phyloP scores from a whole-genome alignment of 345 rosid genomes.

The sweet orange (Citrus sinensis) region DNA sequence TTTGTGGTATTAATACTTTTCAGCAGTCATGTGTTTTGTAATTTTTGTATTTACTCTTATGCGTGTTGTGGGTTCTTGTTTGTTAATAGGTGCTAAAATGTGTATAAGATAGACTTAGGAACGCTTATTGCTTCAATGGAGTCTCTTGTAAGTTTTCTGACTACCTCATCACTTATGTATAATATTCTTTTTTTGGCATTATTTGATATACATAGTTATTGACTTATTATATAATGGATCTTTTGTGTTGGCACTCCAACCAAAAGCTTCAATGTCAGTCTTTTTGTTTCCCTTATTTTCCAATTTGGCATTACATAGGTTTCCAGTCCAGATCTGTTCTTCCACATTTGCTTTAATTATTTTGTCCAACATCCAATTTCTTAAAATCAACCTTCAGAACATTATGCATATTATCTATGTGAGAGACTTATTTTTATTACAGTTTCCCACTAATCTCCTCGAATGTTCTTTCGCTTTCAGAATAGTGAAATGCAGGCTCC shows the following conservation, averaged over 20 bases:
- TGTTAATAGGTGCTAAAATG: conserved; percentile 19
- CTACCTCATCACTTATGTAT: neutral
- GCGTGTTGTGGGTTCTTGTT: conserved; percentile 10
- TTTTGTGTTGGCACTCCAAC: neutral
- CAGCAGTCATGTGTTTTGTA: neutral
- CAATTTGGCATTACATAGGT: neutral
- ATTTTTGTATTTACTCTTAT: neutral
- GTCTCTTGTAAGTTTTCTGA: conserved; percentile 22
- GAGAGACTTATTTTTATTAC: neutral
- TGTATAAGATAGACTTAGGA: conserved; percentile 4
- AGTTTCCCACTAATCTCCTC: neutral
- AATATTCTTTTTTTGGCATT: neutral
- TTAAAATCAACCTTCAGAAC: neutral
- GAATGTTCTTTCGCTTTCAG: conserved; percentile 20
- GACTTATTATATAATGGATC: no score
- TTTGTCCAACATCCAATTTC: neutral
- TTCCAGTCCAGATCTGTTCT: neutral
- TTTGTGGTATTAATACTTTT: neutral
- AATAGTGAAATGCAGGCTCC: conserved; percentile 36
- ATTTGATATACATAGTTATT: neutral
- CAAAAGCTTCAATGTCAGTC: neutral
- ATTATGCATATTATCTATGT: neutral
- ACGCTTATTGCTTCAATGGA: conserved; percentile 23
- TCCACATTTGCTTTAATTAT: neutral
- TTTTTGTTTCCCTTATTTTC: neutral